These are phyloP conservation scores for Trichoderma asperelloides DNA, from an alignment of 495 filamentous ascomycete genomes.

Conservation along the genomic window DNA sequence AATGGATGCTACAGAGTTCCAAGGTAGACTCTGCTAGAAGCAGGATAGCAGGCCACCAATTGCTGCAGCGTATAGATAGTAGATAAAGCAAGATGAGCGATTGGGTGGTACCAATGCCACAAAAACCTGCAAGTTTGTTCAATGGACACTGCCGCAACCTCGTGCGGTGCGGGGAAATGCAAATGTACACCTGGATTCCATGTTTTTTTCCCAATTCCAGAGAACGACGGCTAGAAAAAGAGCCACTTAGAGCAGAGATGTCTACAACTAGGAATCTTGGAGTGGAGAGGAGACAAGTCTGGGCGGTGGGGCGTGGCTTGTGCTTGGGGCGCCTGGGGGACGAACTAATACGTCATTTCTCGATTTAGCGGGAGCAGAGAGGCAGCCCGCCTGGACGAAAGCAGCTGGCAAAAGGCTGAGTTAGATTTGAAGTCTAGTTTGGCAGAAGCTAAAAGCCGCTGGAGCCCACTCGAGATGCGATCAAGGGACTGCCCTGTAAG, in stretches of 20 bases:
- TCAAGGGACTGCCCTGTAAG: neutral
- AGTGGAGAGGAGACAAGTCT: neutral
- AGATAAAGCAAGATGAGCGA: no score
- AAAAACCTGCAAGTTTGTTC: no score
- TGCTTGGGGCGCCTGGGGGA: neutral
- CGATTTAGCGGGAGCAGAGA: neutral
- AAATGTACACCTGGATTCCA: neutral
- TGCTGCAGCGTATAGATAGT: no score
- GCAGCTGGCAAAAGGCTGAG: neutral
- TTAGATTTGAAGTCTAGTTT: neutral
- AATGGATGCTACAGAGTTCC: no score
- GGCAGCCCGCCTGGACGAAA: neutral
- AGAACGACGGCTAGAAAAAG: neutral
- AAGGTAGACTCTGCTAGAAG: no score
- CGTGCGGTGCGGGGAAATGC: neutral
- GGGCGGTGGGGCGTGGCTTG: neutral
- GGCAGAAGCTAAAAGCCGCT: no score
- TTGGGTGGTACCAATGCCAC: no score
- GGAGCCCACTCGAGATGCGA: no score
- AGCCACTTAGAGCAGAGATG: neutral
- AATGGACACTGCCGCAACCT: no score
- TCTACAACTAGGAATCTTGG: neutral
- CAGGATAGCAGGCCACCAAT: no score
- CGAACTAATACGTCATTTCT: neutral
- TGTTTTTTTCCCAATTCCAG: neutral